Evolutionary conservation across 2,329 filamentous ascomycete genomes (phyloP).

Genomic region (Neurospora crassa): DNA sequence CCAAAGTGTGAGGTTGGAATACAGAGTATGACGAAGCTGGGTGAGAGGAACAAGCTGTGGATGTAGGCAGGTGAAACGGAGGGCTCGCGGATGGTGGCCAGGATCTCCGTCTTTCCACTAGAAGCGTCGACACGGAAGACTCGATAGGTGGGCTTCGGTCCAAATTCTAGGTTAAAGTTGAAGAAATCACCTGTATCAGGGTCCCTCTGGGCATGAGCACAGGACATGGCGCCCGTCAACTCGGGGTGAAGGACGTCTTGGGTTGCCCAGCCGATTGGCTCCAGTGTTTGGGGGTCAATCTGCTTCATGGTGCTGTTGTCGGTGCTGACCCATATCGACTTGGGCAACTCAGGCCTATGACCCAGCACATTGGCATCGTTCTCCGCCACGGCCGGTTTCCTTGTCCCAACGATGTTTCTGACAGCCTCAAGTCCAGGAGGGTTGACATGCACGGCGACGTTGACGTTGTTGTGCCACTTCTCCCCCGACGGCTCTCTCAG

Average conservation of each 20-base stretch:
- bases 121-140: conserved; percentile 56
- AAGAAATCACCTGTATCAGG: conserved; percentile 64
- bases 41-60: conserved; percentile 71
- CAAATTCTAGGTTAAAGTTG: conserved; percentile 71
- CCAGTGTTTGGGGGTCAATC: conserved; percentile 60
- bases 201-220: conserved; percentile 63
- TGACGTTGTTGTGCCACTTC: conserved; percentile 43
- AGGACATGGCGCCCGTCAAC: conserved; percentile 57
- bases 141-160: conserved; percentile 49
- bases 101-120: conserved; percentile 57
- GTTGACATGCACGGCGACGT: conserved; percentile 56
- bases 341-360: conserved; percentile 30
- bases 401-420: conserved; percentile 6
- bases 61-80: conserved; percentile 57
- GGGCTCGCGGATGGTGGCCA: conserved; percentile 52
- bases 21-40: conserved; percentile 63
- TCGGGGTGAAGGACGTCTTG: conserved; percentile 57
- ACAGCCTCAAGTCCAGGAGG: conserved; percentile 44
- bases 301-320: conserved; percentile 49
- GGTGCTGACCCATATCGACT: conserved; percentile 44
- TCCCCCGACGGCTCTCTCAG: conserved; percentile 18
- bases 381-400: conserved; percentile 11
- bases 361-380: conserved; percentile 15
- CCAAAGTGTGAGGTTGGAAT: conserved; percentile 57
- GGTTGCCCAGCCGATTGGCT: conserved; percentile 54